Percentiles rank a stretch among this genome's conserved stretches.
These are phyloP conservation scores for Hanseniaspora mollemarum DNA, from an alignment of 805 yeast genomes.

Conservation along the genomic window DNA sequence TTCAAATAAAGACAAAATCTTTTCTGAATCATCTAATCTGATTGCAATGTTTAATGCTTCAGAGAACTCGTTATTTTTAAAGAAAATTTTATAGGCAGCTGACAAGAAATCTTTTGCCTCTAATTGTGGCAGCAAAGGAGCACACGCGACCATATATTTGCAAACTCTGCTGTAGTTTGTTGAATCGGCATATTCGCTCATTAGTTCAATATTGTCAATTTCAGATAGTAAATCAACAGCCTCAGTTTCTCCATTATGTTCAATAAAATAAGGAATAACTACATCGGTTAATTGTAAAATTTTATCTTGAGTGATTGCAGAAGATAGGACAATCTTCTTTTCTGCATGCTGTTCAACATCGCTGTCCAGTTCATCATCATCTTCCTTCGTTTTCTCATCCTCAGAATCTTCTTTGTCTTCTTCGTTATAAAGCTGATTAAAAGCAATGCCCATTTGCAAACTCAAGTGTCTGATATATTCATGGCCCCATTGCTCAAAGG, in stretches of 20 bases:
- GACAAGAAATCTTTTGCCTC: slow-evolving; percentile 77
- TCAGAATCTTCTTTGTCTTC: slow-evolving; percentile 13
- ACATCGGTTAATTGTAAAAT: slow-evolving; percentile 57
- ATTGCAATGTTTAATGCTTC: slow-evolving; percentile 87
- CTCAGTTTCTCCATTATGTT: slow-evolving; percentile 96
- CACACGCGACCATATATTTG: slow-evolving; percentile 88
- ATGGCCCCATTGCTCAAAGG: slow-evolving; percentile 88
- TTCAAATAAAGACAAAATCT: slow-evolving; percentile 68
- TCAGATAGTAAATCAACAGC: slow-evolving; percentile 90
- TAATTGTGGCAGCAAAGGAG: slow-evolving; percentile 90
- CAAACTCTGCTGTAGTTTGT: slow-evolving; percentile 81
- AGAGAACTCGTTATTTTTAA: slow-evolving; percentile 65
- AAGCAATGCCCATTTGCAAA: slow-evolving; percentile 83
- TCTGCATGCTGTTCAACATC: slow-evolving; percentile 17
- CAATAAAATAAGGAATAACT: slow-evolving; percentile 78
- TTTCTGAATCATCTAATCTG: slow-evolving; percentile 68
- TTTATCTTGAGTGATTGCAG: slow-evolving; percentile 30
- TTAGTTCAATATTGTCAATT: slow-evolving; percentile 72
- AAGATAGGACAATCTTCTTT: slow-evolving; percentile 12
- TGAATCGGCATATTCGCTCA: slow-evolving; percentile 75
- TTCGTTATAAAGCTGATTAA: slow-evolving; percentile 40
- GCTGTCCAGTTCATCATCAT: background rate
- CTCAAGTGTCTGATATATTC: slow-evolving; percentile 95
- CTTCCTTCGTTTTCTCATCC: slow-evolving; percentile 16
- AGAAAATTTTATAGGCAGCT: slow-evolving; percentile 78